Conservation (phyloP, 179 eudicot species). For the Pouteria campechiana region DNA sequence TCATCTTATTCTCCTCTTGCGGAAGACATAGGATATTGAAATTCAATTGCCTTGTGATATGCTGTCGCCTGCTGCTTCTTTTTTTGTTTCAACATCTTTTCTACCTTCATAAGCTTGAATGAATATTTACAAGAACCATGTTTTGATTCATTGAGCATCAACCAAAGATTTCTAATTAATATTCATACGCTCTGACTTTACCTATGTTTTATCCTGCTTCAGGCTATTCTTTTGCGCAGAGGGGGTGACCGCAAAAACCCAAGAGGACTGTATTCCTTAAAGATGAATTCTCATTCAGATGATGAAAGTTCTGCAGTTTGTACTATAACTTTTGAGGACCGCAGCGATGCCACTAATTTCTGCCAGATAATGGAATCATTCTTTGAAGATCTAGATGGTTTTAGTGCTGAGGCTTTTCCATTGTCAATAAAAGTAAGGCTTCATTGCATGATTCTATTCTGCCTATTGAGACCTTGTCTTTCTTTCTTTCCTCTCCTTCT, state of each 20-base stretch:
- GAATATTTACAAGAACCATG: no score
- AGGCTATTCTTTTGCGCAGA: slow-evolving; percentile 64
- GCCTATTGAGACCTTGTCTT: no score
- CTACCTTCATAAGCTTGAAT: no score
- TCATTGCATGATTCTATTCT: background rate
- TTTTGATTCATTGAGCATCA: background rate
- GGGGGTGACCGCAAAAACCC: slow-evolving; percentile 33
- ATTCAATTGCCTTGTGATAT: no score
- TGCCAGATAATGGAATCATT: slow-evolving; percentile 60
- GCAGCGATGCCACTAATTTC: slow-evolving; percentile 73
- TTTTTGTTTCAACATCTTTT: no score
- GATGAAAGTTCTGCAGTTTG: slow-evolving; percentile 22
- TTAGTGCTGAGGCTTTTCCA: slow-evolving; percentile 43
- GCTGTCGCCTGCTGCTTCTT: no score
- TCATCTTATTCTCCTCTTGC: background rate
- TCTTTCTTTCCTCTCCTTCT: no score
- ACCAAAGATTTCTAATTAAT: background rate
- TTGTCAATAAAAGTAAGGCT: slow-evolving; percentile 41
- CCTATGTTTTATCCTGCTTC: slow-evolving; percentile 8
- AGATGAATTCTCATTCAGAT: slow-evolving; percentile 10
- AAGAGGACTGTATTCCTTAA: slow-evolving; percentile 46
- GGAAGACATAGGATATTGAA: no score
- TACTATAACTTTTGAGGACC: slow-evolving; percentile 79
- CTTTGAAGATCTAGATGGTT: slow-evolving; percentile 60
- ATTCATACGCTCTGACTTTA: slow-evolving; percentile 1